Base-by-base conservation (phyloP, 495 filamentous ascomycete species). In the Podospora sp. region DNA sequence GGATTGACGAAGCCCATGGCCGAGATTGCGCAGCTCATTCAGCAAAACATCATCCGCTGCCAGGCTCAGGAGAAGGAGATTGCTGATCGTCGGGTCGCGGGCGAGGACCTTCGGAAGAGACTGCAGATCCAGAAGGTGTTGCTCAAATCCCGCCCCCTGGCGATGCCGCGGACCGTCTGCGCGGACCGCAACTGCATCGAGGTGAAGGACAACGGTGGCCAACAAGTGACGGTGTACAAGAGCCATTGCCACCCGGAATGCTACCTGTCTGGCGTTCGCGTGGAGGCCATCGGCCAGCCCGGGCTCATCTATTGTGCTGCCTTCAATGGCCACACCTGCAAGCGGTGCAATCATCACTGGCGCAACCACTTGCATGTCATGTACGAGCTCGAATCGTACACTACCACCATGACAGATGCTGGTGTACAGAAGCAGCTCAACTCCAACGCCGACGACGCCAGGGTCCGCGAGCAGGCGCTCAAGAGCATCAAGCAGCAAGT, bases 1-100 rank as follows among this genome's bases (percentile, higher is more conserved):
- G 59, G 72, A 63, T 52, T 79, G 14, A 78, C 75, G 7, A 74
- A 70, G 35, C 78, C 78, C 14, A 75, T 81, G 71, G 72, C 72
- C 5, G 67, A 77, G 2, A 78, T 79, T 9, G 70, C 76, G 9
- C 70, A 76, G 51, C 62, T 62, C 0, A 81, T 81, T 33, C 50
- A 62, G 12, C 64, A 58, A 0, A 78, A 70, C 63, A 79, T 78
- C 24, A 55, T 49, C 22, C 25, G 77, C 21, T 68, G 66, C 46
- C 33, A 74, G 35, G 70, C 77, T n/a, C 29, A 72, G 21, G 68
- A 59, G 49, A 18, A 65, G 57, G 65, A 70, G 24, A 49, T 76
- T 24, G 24, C 50, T 14, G 61, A 75, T 20, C 58, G 62, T 7
- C 59, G 68, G n/a, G 53, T 75, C 20, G 73, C 49, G 6, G 70